These are phyloP conservation scores for Heliamphora pulchella DNA, from an alignment of 179 eudicot species.

Conservation along the genomic window DNA sequence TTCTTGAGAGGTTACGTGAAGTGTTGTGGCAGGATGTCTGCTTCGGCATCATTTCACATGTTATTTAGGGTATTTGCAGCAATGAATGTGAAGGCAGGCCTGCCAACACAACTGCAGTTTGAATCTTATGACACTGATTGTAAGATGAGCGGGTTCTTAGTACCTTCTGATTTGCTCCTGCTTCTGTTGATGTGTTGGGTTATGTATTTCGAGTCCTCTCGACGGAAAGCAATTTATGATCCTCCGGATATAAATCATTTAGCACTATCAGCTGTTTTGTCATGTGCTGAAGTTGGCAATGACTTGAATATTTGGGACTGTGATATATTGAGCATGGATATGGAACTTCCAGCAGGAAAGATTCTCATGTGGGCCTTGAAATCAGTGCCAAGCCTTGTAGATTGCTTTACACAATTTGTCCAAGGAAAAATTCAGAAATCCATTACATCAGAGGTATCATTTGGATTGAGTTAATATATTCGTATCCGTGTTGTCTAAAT, in stretches of 20 bases:
- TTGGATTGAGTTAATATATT: no score
- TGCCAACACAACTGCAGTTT: conserved; percentile 45
- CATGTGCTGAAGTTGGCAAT: conserved; percentile 36
- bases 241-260: conserved; percentile 66
- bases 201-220: conserved; percentile 23
- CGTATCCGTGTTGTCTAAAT: no score
- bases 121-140: conserved; percentile 48
- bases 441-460: conserved; percentile 35
- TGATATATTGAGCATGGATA: conserved; percentile 28
- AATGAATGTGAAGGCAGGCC: conserved; percentile 50
- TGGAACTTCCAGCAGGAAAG: conserved; percentile 52
- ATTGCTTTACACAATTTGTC: conserved; percentile 54
- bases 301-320: conserved; percentile 39
- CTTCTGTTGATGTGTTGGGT: conserved; percentile 64
- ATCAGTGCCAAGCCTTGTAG: conserved; percentile 57
- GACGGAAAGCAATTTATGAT: conserved; percentile 22
- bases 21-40: conserved; percentile 51
- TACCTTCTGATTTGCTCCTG: conserved; percentile 48
- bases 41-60: conserved; percentile 41
- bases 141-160: conserved; percentile 55
- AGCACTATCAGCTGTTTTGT: conserved; percentile 51
- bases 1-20: conserved; percentile 64
- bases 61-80: conserved; percentile 43
- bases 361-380: conserved; percentile 60
- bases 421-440: conserved; percentile 37